Base-by-base conservation (phyloP, 352 stramenopile species). In the Phytophthora megakarya region DNA sequence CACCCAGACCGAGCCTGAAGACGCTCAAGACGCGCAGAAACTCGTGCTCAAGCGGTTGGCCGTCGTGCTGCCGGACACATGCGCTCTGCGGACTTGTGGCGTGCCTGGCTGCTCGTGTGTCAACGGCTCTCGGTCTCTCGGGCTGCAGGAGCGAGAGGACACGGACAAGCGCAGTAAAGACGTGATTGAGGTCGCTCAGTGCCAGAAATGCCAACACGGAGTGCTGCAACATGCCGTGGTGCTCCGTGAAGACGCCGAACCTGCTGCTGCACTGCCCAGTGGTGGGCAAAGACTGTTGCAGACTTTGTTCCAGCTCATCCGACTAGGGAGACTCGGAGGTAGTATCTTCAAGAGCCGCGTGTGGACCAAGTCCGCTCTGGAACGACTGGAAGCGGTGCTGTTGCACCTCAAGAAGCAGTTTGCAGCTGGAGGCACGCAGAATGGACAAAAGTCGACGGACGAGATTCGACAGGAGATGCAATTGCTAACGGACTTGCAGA, bases 161-260 rank as follows among this genome's bases (percentile, higher is more conserved):
- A 19, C 0, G 15, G 35, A 66, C 3, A 76, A 59, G 47, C 72
- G 47, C 11, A 68, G 64, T 9, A 67, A 76, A 23, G 49, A 80
- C 38, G 25, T 79, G 8, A 16, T 91, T 4, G 55, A 74, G 22
- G 51, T 40, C 0, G 70, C 65, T 0, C 65, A 80, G 47, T 94
- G 85, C 61, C 70, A 74, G 16, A 84, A 79, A 21, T 94, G 85
- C 58, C 74, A 88, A 39, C 85, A 94, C 43, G 81, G 83, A 13
- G 74, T 87, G 16, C 61, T 92, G 22, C 83, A 92, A 53, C 85
- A 94, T 51, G 53, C 63, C 6, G 69, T 94, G 11, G 54, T 82
- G 13, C 28, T 83, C 13, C 52, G 70, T n/a, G 71, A 84, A 38
- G 74, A 83, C 21, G 67, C 57, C 0, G 68, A 75, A 22, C 22